A percentile compares a stretch with the other conserved stretches of the same genome.
Evolutionary conservation across 2,329 filamentous ascomycete genomes (phyloP).

Genomic region (Macrophomina phaseolina): DNA sequence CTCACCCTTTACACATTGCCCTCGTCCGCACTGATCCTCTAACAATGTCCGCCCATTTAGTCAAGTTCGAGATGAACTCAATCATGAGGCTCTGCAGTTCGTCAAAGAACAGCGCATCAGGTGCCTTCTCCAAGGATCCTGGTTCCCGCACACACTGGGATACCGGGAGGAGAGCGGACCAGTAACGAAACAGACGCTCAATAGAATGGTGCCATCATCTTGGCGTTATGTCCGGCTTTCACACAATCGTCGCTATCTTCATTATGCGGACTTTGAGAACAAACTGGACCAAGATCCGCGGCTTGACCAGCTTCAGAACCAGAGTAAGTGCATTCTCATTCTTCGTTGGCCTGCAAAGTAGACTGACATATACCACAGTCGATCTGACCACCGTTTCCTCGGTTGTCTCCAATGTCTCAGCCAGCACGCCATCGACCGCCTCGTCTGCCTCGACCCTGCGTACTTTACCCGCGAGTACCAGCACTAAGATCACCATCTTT

Average conservation of each 20-base stretch:
- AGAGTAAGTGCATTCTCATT: conserved; percentile 56
- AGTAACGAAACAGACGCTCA: conserved; percentile 50
- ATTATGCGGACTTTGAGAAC: conserved; percentile 83
- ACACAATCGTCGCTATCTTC: conserved; percentile 86
- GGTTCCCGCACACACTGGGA: conserved; percentile 71
- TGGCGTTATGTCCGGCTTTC: conserved; percentile 90
- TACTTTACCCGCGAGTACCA: conserved; percentile 46
- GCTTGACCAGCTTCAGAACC: conserved; percentile 76
- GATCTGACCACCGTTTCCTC: conserved; percentile 88
- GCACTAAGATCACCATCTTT: conserved; percentile 91
- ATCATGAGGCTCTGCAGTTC: conserved; percentile 90
- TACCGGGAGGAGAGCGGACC: conserved; percentile 55
- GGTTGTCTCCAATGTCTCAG: conserved; percentile 90
- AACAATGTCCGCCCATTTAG: conserved; percentile 39
- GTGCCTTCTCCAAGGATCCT: conserved; percentile 84
- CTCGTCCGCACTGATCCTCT: background rate
- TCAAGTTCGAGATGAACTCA: conserved; percentile 89
- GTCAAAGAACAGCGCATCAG: conserved; percentile 96
- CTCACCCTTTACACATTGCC: background rate
- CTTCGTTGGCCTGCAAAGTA: background rate
- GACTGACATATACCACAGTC: conserved; percentile 51
- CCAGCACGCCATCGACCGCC: conserved; percentile 58
- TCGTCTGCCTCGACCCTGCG: conserved; percentile 57
- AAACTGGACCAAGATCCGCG: conserved; percentile 69
- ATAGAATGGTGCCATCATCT: conserved; percentile 55